Evolutionary conservation across 306 rosid genomes (phyloP).

Genomic region (Amphicarpaea edgeworthii): DNA sequence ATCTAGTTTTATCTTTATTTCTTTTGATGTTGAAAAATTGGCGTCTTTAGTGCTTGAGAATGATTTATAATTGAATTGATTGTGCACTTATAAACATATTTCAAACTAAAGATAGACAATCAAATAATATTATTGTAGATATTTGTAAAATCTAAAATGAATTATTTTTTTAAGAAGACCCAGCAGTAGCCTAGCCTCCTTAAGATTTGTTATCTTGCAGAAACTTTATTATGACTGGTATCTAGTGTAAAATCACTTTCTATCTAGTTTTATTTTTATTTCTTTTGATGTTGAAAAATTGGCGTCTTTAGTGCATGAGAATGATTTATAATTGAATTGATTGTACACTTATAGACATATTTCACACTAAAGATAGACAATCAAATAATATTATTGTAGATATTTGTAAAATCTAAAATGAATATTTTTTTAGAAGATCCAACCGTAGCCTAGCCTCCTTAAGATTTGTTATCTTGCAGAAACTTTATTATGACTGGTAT

Average conservation of each 20-base stretch:
- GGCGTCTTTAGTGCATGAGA: neutral
- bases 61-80: slow-evolving; percentile 1
- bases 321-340: neutral
- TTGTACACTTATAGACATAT: slow-evolving; percentile 22
- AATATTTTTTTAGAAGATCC: slow-evolving; percentile 4
- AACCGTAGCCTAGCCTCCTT: neutral
- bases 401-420: neutral
- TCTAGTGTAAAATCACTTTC: slow-evolving; percentile 18
- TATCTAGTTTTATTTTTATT: neutral
- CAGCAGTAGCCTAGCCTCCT: neutral
- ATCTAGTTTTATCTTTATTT: neutral
- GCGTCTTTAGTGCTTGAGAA: neutral
- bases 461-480: slow-evolving; percentile 30
- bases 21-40: slow-evolving; percentile 21
- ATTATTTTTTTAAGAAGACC: slow-evolving; percentile 9
- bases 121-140: neutral
- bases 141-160: neutral
- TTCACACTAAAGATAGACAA: neutral
- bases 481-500: slow-evolving; percentile 32
- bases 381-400: neutral
- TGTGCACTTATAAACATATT: slow-evolving; percentile 16
- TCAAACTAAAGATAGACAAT: slow-evolving; percentile 1
- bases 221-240: slow-evolving; percentile 30
- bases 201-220: slow-evolving; percentile 31
- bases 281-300: slow-evolving; percentile 25